phyloP scores from a whole-genome alignment of 2,329 filamentous ascomycete genomes.

The Fusarium equiseti region DNA sequence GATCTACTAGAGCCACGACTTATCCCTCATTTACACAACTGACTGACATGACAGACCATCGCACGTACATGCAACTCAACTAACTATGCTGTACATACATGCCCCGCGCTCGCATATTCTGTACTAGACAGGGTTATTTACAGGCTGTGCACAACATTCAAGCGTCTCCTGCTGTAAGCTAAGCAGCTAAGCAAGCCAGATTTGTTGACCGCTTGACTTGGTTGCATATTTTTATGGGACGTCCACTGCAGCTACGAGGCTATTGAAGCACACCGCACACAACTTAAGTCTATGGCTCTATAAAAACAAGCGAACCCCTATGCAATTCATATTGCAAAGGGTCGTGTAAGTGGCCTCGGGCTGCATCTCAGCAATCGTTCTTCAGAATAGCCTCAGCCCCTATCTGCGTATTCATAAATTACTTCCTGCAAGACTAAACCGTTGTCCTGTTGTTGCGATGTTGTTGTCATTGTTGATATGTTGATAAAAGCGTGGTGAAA shows the following conservation, averaged over 20 bases:
- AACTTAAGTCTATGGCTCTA: slow-evolving; percentile 41
- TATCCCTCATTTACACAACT: slow-evolving; percentile 7
- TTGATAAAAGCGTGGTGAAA: slow-evolving; percentile 9
- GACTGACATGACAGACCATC: background rate
- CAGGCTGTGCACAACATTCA: slow-evolving; percentile 41
- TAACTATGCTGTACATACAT: slow-evolving; percentile 28
- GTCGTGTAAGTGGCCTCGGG: slow-evolving; percentile 36
- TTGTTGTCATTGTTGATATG: slow-evolving; percentile 9
- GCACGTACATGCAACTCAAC: slow-evolving; percentile 1
- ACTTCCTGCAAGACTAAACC: slow-evolving; percentile 3
- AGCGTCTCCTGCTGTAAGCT: slow-evolving; percentile 4
- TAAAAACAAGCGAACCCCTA: slow-evolving; percentile 46
- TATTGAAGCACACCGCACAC: slow-evolving; percentile 49
- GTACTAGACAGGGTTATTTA: slow-evolving; percentile 41
- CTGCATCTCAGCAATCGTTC: slow-evolving; percentile 23
- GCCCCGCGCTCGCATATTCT: slow-evolving; percentile 39
- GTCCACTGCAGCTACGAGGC: slow-evolving; percentile 45
- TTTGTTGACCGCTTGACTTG: slow-evolving; percentile 49
- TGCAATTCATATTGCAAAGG: slow-evolving; percentile 43
- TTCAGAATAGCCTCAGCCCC: slow-evolving; percentile 12
- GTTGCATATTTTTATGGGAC: slow-evolving; percentile 51
- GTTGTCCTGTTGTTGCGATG: slow-evolving; percentile 36
- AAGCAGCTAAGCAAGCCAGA: slow-evolving; percentile 17
- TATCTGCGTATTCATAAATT: slow-evolving; percentile 16
- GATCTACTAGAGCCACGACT: background rate